Conservation (phyloP, 768 basidiomycete genomes). For the Boletus reticulatus region DNA sequence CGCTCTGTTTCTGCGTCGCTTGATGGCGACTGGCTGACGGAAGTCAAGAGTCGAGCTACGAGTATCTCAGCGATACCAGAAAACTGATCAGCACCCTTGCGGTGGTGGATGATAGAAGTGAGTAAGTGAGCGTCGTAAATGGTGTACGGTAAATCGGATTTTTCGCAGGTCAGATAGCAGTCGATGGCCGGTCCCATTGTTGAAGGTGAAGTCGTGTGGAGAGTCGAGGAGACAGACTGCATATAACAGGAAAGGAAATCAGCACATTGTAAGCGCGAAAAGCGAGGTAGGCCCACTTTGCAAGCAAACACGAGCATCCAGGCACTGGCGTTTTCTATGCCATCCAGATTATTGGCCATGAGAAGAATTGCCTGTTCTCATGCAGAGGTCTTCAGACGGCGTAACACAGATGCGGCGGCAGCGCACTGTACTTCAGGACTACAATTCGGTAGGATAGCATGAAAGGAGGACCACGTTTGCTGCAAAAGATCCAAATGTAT, state of each 20-base stretch:
- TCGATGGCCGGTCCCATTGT: slow-evolving; percentile 59
- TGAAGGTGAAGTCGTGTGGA: slow-evolving; percentile 73
- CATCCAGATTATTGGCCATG: slow-evolving; percentile 49
- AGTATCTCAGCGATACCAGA: slow-evolving; percentile 53
- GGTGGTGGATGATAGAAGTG: slow-evolving; percentile 83
- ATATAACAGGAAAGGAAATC: neutral
- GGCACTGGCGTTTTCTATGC: slow-evolving; percentile 61
- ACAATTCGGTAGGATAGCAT: slow-evolving; percentile 53
- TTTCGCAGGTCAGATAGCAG: slow-evolving; percentile 46
- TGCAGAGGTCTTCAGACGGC: slow-evolving; percentile 63
- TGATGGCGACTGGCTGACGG: slow-evolving; percentile 1
- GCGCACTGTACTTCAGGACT: slow-evolving; percentile 71
- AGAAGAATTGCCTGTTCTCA: slow-evolving; percentile 55
- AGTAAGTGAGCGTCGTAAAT: slow-evolving; percentile 79
- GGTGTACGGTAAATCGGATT: slow-evolving; percentile 44
- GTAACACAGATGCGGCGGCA: slow-evolving; percentile 68
- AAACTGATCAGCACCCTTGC: slow-evolving; percentile 67
- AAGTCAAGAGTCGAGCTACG: slow-evolving; percentile 36
- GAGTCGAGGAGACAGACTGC: slow-evolving; percentile 77
- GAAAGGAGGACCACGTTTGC: slow-evolving; percentile 59
- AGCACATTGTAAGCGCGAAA: neutral
- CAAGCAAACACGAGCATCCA: slow-evolving; percentile 79
- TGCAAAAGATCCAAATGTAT: slow-evolving; percentile 51
- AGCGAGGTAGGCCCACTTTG: slow-evolving; percentile 48
- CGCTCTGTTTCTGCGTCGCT: slow-evolving; percentile 31